Conservation (phyloP, 2,329 filamentous ascomycete species). For the Amauroascus niger region DNA sequence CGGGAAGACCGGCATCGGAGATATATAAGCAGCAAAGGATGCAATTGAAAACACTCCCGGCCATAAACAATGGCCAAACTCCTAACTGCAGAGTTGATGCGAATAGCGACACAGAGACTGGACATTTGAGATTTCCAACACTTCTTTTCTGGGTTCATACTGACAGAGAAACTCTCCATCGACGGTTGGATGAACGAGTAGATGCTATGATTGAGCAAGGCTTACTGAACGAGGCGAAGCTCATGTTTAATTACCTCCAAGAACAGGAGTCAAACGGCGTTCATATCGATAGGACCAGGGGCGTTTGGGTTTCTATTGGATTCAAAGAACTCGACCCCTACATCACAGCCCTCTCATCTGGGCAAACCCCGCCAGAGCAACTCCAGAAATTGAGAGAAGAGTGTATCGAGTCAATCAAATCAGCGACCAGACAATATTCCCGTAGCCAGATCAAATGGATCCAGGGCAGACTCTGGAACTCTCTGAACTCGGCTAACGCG, state of each 20-base stretch:
- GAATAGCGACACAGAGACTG: constrained; percentile 12
- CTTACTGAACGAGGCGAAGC: constrained; percentile 52
- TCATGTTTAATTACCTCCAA: constrained; percentile 43
- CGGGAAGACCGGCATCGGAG: constrained; percentile 70
- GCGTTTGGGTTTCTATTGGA: constrained; percentile 95
- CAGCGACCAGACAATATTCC: constrained; percentile 78
- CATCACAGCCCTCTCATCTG: constrained; percentile 39
- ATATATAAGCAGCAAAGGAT: constrained; percentile 69
- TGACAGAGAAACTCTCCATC: constrained; percentile 55
- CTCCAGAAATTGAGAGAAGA: constrained; percentile 48
- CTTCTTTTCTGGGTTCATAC: constrained; percentile 84
- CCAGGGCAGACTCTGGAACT: constrained; percentile 65
- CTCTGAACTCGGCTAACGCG: constrained; percentile 48
- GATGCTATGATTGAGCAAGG: constrained; percentile 69
- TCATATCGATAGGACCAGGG: constrained; percentile 60
- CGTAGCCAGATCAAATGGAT: constrained; percentile 82
- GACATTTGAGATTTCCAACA: constrained; percentile 45
- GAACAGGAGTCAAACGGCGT: constrained; percentile 41
- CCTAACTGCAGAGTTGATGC: neutral
- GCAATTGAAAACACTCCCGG: constrained; percentile 15
- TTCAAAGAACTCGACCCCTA: constrained; percentile 84
- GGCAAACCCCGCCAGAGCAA: constrained; percentile 26
- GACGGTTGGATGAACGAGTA: constrained; percentile 65
- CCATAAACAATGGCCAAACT: neutral
- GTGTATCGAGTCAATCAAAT: constrained; percentile 66